A percentile compares a stretch with the other conserved stretches of the same genome.
phyloP scores from a whole-genome alignment of 2,329 filamentous ascomycete genomes.

The Fusarium siculi region DNA sequence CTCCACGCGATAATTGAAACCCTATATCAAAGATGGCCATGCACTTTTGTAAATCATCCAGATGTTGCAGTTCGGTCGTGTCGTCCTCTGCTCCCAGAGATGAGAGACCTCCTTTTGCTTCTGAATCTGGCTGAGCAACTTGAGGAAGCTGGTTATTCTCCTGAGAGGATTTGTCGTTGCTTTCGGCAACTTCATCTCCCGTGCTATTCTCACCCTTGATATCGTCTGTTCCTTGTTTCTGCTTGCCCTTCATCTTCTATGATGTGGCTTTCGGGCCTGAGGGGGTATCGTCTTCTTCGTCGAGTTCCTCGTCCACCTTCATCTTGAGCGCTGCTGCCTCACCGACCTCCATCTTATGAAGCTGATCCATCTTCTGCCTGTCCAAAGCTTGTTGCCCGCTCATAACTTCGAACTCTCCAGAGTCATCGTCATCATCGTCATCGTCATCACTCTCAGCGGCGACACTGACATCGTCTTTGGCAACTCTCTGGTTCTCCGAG shows the following conservation, averaged over 20 bases:
- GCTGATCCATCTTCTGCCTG: conserved; percentile 59
- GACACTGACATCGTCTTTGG: conserved; percentile 48
- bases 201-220: background rate
- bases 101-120: background rate
- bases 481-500: conserved; percentile 32
- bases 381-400: conserved; percentile 57
- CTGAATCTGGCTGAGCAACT: background rate
- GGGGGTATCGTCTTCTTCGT: conserved; percentile 51
- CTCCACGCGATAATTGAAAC: background rate
- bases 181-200: background rate
- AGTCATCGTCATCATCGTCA: conserved; percentile 53
- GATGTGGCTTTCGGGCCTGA: conserved; percentile 43
- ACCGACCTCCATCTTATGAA: conserved; percentile 69
- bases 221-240: background rate
- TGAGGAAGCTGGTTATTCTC: background rate
- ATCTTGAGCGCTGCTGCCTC: conserved; percentile 64
- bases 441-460: conserved; percentile 50
- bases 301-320: conserved; percentile 52
- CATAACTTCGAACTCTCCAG: conserved; percentile 58
- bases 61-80: background rate
- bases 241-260: conserved; percentile 45
- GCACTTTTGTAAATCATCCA: background rate
- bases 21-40: background rate
- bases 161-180: background rate
- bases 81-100: background rate